These are phyloP conservation scores for Beauveria australis DNA, from an alignment of 2,329 filamentous ascomycete genomes.

Conservation along the genomic window DNA sequence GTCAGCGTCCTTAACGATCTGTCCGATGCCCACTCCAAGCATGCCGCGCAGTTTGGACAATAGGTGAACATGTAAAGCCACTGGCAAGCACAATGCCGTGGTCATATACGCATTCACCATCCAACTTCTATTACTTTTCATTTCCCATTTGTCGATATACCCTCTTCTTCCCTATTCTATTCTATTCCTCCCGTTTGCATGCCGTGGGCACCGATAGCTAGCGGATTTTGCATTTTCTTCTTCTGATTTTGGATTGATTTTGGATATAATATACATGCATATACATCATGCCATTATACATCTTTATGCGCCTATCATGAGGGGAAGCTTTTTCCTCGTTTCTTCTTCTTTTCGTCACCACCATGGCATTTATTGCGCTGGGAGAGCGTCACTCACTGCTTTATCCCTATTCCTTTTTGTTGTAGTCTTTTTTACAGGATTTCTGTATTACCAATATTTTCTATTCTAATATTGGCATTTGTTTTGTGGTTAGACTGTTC, in stretches of 20 bases:
- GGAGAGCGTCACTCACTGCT: background rate
- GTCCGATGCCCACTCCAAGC: slow-evolving; percentile 28
- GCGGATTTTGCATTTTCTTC: background rate
- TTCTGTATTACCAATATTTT: background rate
- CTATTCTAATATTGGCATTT: too few relatives aligned
- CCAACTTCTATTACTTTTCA: background rate
- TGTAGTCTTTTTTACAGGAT: slow-evolving; percentile 13
- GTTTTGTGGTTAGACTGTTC: too few relatives aligned
- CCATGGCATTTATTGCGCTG: background rate
- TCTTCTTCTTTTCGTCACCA: background rate
- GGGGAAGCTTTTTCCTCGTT: background rate
- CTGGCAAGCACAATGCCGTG: background rate
- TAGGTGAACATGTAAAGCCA: slow-evolving; percentile 13
- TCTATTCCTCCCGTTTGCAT: background rate
- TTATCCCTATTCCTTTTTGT: slow-evolving; percentile 11
- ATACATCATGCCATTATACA: background rate
- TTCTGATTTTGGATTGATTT: background rate
- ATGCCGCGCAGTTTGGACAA: slow-evolving; percentile 24
- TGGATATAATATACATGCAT: background rate
- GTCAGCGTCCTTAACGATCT: slow-evolving; percentile 39
- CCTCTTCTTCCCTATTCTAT: slow-evolving; percentile 8
- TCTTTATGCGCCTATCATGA: slow-evolving; percentile 2
- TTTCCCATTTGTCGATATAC: slow-evolving; percentile 8
- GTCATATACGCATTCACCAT: background rate
- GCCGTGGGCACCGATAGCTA: background rate